phyloP scores from a whole-genome alignment of 345 rosid species.

The Sisymbrium altissimum region DNA sequence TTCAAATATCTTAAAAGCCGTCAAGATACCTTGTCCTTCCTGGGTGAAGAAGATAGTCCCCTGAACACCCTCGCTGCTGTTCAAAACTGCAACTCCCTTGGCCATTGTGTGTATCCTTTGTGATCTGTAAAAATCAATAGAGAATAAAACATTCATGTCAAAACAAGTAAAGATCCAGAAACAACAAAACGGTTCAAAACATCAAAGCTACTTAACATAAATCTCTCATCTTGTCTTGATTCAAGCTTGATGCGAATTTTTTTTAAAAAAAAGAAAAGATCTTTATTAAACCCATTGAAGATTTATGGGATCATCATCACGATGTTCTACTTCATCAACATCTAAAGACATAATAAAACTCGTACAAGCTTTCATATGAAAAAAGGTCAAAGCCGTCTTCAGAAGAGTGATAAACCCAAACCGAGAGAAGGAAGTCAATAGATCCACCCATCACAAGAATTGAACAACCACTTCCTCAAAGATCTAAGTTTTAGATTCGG shows the following conservation, averaged over 20 bases:
- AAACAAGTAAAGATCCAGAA: not conserved
- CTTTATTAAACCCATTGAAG: not conserved
- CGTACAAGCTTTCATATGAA: too few relatives aligned
- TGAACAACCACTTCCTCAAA: not conserved
- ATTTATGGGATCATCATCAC: not conserved
- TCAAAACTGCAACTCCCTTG: conserved; percentile 81
- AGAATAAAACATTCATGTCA: not conserved
- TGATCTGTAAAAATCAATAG: conserved; percentile 53
- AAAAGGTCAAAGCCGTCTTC: not conserved
- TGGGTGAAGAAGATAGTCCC: conserved; percentile 79
- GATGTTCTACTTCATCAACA: not conserved
- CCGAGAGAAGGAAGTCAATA: not conserved
- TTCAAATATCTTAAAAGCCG: not conserved
- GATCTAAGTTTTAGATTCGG: conserved; percentile 9
- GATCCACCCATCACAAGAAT: conserved; percentile 5
- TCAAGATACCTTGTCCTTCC: conserved; percentile 64
- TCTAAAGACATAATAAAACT: conserved; percentile 5
- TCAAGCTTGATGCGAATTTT: not conserved
- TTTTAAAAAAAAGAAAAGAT: not conserved
- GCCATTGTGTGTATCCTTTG: conserved; percentile 54
- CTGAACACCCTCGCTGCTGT: conserved; percentile 64
- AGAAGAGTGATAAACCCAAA: not conserved
- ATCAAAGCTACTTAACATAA: not conserved
- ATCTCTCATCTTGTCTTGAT: not conserved
- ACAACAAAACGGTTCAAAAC: not conserved